These are phyloP conservation scores for Kazachstania kunashirensis DNA, from an alignment of 805 yeast species.

Conservation along the genomic window DNA sequence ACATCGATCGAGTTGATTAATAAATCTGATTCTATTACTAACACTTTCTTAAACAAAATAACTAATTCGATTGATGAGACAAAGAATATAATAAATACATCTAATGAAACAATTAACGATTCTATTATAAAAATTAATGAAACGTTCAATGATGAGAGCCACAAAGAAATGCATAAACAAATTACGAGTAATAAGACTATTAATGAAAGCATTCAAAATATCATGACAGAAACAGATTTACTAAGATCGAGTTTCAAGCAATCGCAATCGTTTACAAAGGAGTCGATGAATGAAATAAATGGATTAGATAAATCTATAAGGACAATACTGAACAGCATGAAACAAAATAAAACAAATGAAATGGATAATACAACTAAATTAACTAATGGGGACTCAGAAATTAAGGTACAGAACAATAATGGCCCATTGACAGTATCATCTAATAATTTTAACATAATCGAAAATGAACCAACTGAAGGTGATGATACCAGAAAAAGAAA, in stretches of 20 bases:
- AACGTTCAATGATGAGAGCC: slow-evolving; percentile 9
- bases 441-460: neutral
- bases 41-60: slow-evolving; percentile 15
- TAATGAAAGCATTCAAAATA: slow-evolving; percentile 12
- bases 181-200: slow-evolving; percentile 9
- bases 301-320: slow-evolving; percentile 8
- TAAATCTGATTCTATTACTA: slow-evolving; percentile 26
- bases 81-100: slow-evolving; percentile 12
- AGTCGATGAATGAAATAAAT: slow-evolving; percentile 7
- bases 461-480: neutral
- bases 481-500: no score
- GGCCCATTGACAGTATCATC: neutral
- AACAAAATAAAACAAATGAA: neutral
- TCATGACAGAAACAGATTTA: slow-evolving; percentile 11
- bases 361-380: neutral
- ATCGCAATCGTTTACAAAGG: slow-evolving; percentile 3
- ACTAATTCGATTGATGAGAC: slow-evolving; percentile 13
- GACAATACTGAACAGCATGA: slow-evolving; percentile 7
- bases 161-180: slow-evolving; percentile 3
- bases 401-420: neutral
- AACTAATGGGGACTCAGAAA: neutral
- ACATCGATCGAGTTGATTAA: slow-evolving; percentile 26
- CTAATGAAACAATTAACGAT: slow-evolving; percentile 11
- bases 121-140: slow-evolving; percentile 14
- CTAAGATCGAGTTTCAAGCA: slow-evolving; percentile 9